A percentile compares a stretch with the other conserved stretches of the same genome.
Conservation (phyloP, 208 protist species). For the Entamoeba invadens region DNA sequence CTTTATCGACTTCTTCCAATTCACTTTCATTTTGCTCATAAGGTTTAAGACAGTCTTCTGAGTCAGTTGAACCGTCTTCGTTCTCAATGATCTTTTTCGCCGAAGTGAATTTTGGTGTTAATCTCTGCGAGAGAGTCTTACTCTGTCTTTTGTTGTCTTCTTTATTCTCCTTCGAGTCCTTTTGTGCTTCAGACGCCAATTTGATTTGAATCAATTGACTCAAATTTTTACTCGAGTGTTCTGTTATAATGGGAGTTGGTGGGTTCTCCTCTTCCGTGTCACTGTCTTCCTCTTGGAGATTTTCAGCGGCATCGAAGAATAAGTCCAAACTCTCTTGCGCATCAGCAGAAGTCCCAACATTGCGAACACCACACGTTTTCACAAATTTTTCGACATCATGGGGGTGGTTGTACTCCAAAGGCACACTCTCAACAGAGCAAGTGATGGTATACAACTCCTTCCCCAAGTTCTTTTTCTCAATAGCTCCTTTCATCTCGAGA, state of each 20-base stretch:
- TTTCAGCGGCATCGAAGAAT: neutral
- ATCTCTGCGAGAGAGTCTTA: neutral
- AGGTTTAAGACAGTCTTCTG: neutral
- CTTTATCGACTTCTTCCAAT: neutral
- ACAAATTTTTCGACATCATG: neutral
- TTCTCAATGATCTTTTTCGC: neutral
- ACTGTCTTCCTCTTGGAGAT: neutral
- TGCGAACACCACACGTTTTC: neutral
- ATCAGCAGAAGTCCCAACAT: neutral
- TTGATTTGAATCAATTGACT: neutral
- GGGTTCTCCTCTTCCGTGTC: neutral
- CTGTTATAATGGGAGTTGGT: neutral
- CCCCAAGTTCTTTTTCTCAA: neutral
- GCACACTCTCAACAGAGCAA: neutral
- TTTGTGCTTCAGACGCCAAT: neutral
- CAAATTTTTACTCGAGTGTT: neutral
- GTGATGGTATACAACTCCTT: neutral
- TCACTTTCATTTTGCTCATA: neutral
- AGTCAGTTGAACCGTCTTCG: neutral
- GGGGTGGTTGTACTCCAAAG: neutral
- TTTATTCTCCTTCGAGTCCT: neutral
- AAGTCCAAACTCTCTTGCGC: neutral
- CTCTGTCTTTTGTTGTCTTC: neutral
- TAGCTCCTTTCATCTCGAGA: neutral
- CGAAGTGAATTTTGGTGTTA: neutral